Evolutionary conservation across 352 stramenopile species (phyloP).

Genomic region (Plasmopara muralis): DNA sequence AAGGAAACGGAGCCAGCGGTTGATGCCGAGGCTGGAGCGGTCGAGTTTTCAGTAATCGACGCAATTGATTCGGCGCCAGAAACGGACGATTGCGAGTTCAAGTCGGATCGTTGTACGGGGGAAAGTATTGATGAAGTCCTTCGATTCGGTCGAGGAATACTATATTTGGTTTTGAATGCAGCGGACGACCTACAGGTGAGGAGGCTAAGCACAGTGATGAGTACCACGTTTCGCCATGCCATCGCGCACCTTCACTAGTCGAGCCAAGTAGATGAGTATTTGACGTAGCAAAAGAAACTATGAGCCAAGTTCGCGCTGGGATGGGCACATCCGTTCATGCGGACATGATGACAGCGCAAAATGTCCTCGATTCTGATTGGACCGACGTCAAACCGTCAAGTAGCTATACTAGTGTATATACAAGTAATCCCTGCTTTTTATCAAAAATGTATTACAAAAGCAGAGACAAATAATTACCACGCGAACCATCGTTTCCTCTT

Average conservation of each 20-base stretch:
- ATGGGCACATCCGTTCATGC: slow-evolving; percentile 1
- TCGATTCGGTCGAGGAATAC: background rate
- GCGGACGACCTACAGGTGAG: background rate
- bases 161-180: slow-evolving; percentile 9
- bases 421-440: too few relatives aligned
- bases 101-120: slow-evolving; percentile 1
- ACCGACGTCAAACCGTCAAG: slow-evolving; percentile 8
- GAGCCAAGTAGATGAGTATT: background rate
- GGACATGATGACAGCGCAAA: slow-evolving; percentile 10
- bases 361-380: slow-evolving; percentile 13
- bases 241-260: background rate
- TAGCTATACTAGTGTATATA: background rate
- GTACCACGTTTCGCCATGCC: slow-evolving; percentile 4
- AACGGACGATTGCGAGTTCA: slow-evolving; percentile 5
- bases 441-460: too few relatives aligned
- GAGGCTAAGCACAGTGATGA: slow-evolving; percentile 3
- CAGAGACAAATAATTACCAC: too few relatives aligned
- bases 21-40: slow-evolving; percentile 4
- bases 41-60: slow-evolving; percentile 3
- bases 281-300: slow-evolving; percentile 18
- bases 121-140: background rate
- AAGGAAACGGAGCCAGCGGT: slow-evolving; percentile 7
- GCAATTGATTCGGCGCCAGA: slow-evolving; percentile 2
- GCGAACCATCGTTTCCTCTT: too few relatives aligned
- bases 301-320: slow-evolving; percentile 4